Percentiles rank a stretch among this genome's conserved stretches.
phyloP scores from a whole-genome alignment of 495 filamentous ascomycete genomes.

The Tuber magnatum region DNA sequence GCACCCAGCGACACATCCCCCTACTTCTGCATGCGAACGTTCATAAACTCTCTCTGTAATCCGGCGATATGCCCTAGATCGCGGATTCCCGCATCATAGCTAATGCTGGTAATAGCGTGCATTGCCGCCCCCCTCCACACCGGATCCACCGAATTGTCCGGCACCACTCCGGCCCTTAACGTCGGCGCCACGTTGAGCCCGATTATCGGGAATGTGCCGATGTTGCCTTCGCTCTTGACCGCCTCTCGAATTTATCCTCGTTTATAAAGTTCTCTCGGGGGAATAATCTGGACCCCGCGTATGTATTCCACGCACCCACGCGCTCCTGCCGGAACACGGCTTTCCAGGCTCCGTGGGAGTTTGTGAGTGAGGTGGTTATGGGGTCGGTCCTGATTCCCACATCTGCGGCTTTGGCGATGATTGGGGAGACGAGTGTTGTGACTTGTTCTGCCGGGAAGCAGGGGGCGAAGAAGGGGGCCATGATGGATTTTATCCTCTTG shows the following conservation, averaged over 20 bases:
- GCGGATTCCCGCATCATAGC: constrained; percentile 10
- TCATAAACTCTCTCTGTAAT: too few relatives aligned
- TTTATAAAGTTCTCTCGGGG: constrained; percentile 48
- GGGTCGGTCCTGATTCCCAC: constrained; percentile 38
- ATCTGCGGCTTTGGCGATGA: constrained; percentile 39
- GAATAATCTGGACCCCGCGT: constrained; percentile 49
- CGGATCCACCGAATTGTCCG: constrained; percentile 39
- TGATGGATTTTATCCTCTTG: constrained; percentile 36
- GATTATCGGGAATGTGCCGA: constrained; percentile 23
- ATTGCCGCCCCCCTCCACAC: constrained; percentile 51
- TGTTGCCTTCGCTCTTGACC: constrained; percentile 47
- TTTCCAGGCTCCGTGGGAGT: constrained; percentile 44
- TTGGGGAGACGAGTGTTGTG: constrained; percentile 43
- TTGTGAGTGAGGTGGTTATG: constrained; percentile 42
- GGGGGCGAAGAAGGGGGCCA: constrained; percentile 45
- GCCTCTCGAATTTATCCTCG: constrained; percentile 37
- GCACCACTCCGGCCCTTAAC: constrained; percentile 30
- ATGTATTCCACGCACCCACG: constrained; percentile 37
- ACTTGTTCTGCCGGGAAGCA: constrained; percentile 42
- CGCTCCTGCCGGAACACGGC: constrained; percentile 45
- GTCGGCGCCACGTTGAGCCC: constrained; percentile 43
- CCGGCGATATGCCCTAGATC: neutral
- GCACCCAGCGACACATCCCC: constrained; percentile 42
- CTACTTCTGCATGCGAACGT: constrained; percentile 23
- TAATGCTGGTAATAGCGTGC: constrained; percentile 45